These are phyloP conservation scores for Tulasnella sp. DNA, from an alignment of 768 basidiomycete species.

Conservation along the genomic window DNA sequence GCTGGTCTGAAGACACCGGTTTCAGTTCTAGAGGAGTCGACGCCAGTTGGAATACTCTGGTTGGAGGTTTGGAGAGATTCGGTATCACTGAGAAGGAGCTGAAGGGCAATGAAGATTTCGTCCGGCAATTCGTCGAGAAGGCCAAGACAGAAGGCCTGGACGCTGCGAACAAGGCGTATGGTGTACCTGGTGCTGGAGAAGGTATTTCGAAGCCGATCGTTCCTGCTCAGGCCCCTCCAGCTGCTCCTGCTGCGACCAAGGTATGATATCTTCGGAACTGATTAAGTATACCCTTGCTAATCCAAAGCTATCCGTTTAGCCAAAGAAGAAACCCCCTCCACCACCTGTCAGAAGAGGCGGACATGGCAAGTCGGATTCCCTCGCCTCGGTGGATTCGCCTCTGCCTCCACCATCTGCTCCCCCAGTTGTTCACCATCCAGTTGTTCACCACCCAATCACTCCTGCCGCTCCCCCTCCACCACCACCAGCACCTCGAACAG, in stretches of 20 bases:
- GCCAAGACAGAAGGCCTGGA: slow-evolving; percentile 33
- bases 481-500: slow-evolving; percentile 35
- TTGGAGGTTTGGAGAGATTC: slow-evolving; percentile 57
- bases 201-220: slow-evolving; percentile 15
- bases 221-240: not conserved
- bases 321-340: slow-evolving; percentile 30
- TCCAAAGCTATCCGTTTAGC: not conserved
- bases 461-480: slow-evolving; percentile 35
- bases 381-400: not conserved
- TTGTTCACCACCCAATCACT: slow-evolving; percentile 33
- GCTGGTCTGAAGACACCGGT: slow-evolving; percentile 80
- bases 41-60: slow-evolving; percentile 76
- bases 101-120: slow-evolving; percentile 78
- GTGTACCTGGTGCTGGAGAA: slow-evolving; percentile 28
- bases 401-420: slow-evolving; percentile 34
- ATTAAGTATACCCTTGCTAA: not conserved
- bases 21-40: slow-evolving; percentile 86
- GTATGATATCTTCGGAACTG: not conserved
- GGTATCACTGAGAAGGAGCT: slow-evolving; percentile 70
- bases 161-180: slow-evolving; percentile 32
- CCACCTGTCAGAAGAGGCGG: slow-evolving; percentile 29
- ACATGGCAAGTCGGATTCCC: slow-evolving; percentile 17
- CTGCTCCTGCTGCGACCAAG: not conserved
- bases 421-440: slow-evolving; percentile 18
- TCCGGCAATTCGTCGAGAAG: slow-evolving; percentile 71